These are phyloP conservation scores for Amanita pallidorosea DNA, from an alignment of 768 basidiomycete genomes.

Conservation along the genomic window DNA sequence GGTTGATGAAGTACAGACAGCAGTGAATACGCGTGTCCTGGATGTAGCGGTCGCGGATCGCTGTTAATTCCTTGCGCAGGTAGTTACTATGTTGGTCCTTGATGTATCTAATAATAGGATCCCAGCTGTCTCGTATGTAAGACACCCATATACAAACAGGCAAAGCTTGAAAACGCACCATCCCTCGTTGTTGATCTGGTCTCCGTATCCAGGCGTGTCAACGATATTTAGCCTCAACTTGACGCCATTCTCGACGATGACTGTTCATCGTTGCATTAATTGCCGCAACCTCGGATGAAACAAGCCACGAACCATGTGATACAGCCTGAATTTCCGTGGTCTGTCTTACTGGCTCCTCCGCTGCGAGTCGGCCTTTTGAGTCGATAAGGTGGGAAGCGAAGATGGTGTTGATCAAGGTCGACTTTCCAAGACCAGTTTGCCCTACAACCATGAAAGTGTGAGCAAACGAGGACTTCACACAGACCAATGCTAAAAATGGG, in stretches of 20 bases:
- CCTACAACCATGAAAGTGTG: constrained; percentile 35
- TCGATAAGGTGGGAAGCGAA: constrained; percentile 98
- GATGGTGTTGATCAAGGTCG: constrained; percentile 97
- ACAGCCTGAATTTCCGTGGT: constrained; percentile 96
- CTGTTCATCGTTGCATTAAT: constrained; percentile 26
- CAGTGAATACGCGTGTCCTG: constrained; percentile 98
- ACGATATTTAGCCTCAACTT: constrained; percentile 93
- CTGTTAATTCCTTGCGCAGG: constrained; percentile 96
- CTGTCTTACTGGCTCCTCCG: constrained; percentile 85
- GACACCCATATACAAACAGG: background rate
- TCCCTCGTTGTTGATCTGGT: constrained; percentile 98
- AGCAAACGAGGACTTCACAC: background rate
- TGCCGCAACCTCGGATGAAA: background rate
- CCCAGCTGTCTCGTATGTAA: constrained; percentile 59
- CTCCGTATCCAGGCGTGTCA: constrained; percentile 97
- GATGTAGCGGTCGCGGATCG: constrained; percentile 97
- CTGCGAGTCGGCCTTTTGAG: constrained; percentile 85
- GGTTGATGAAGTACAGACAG: constrained; percentile 96
- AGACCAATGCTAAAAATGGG: background rate
- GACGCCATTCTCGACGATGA: constrained; percentile 94
- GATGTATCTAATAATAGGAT: constrained; percentile 98
- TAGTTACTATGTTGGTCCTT: constrained; percentile 99
- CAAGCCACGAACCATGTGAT: constrained; percentile 67
- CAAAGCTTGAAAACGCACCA: constrained; percentile 45
- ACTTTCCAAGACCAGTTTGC: constrained; percentile 97